Conservation (phyloP, 2,329 filamentous ascomycete genomes). For the Ascochyta pisi region DNA sequence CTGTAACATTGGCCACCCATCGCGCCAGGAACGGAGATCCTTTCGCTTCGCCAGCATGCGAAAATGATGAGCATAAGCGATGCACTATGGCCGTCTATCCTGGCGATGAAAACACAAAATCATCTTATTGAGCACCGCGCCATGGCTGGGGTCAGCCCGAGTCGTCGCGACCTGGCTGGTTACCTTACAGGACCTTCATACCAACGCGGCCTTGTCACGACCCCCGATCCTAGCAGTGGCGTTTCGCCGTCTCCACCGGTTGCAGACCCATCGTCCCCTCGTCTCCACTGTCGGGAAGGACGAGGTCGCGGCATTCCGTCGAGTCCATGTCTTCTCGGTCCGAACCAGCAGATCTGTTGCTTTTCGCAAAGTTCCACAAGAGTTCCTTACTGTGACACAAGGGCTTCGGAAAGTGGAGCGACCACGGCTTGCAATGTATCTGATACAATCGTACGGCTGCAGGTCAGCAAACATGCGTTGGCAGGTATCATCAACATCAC, state of each 20-base stretch:
- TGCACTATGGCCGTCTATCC: neutral
- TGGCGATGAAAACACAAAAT: neutral
- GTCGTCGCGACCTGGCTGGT: neutral
- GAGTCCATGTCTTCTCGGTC: slow-evolving; percentile 6
- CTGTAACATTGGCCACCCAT: slow-evolving; percentile 3
- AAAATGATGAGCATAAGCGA: slow-evolving; percentile 16
- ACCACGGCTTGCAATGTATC: slow-evolving; percentile 10
- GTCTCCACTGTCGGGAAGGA: slow-evolving; percentile 13
- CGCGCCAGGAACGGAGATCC: slow-evolving; percentile 3
- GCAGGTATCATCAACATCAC: neutral
- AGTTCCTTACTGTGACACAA: slow-evolving; percentile 6
- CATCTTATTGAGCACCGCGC: neutral
- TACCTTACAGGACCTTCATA: neutral
- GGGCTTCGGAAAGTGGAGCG: slow-evolving; percentile 9
- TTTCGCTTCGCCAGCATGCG: slow-evolving; percentile 13
- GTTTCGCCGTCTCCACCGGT: slow-evolving; percentile 1
- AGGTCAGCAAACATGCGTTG: slow-evolving; percentile 5
- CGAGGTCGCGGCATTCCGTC: slow-evolving; percentile 9
- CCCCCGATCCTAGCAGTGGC: neutral
- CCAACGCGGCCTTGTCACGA: neutral
- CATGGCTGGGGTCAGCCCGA: neutral
- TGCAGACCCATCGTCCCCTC: neutral
- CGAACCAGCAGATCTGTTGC: slow-evolving; percentile 10
- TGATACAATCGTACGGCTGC: slow-evolving; percentile 11
- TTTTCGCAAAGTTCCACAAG: slow-evolving; percentile 16